Evolutionary conservation across 768 basidiomycete species (phyloP).

Genomic region (Calocybe cyanea): DNA sequence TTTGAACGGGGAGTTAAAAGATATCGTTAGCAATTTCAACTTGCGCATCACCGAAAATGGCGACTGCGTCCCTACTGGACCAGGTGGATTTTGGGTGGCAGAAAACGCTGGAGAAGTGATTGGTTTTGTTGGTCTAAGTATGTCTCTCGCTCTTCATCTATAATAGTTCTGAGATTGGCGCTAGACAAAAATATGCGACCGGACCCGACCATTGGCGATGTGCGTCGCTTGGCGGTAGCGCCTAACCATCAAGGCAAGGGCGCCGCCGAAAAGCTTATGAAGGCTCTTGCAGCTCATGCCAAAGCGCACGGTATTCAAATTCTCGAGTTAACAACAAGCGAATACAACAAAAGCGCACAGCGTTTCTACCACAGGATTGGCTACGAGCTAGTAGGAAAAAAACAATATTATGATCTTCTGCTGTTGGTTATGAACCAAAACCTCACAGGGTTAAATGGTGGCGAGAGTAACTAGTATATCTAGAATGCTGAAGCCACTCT

Average conservation of each 20-base stretch:
- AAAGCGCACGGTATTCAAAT: conserved; percentile 5
- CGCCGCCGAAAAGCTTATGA: conserved; percentile 13
- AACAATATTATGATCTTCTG: conserved; percentile 6
- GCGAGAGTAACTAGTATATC: no score
- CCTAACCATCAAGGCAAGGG: conserved; percentile 11
- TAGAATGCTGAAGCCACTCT: background rate
- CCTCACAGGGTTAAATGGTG: no score
- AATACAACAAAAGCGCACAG: conserved; percentile 11
- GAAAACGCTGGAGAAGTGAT: conserved; percentile 8
- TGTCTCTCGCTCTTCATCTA: background rate
- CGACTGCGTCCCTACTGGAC: conserved; percentile 6
- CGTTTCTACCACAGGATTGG: conserved; percentile 13
- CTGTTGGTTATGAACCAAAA: background rate
- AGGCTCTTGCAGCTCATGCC: conserved; percentile 11
- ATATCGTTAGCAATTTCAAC: conserved; percentile 6
- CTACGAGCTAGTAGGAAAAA: conserved; percentile 6
- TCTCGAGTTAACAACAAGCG: conserved; percentile 15
- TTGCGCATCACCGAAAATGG: conserved; percentile 4
- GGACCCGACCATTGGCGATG: conserved; percentile 10
- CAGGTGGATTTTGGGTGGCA: conserved; percentile 16
- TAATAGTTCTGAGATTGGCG: background rate
- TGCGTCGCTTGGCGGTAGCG: conserved; percentile 12
- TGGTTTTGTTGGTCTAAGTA: conserved; percentile 18
- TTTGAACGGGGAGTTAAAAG: conserved; percentile 9
- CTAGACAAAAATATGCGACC: conserved; percentile 1